A percentile compares a stretch with the other conserved stretches of the same genome.
These are phyloP conservation scores for Grammothele lineata DNA, from an alignment of 768 basidiomycete species.

Conservation along the genomic window DNA sequence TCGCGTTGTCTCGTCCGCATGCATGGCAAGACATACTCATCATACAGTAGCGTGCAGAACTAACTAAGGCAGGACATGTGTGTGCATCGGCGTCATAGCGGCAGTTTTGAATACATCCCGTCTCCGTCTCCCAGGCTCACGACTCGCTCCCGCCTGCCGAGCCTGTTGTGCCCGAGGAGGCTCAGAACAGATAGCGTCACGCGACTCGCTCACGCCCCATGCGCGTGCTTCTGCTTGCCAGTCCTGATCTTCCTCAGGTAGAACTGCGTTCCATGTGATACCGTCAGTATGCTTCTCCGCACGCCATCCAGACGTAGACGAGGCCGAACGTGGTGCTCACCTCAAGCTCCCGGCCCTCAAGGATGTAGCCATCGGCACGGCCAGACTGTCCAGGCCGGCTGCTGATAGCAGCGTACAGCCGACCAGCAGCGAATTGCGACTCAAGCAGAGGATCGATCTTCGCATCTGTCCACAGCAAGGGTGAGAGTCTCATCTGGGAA, in stretches of 20 bases:
- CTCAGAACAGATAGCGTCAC: constrained; percentile 2
- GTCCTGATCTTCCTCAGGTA: constrained; percentile 91
- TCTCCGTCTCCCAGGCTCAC: constrained; percentile 15
- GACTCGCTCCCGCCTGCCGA: constrained; percentile 1
- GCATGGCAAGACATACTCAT: constrained; percentile 22
- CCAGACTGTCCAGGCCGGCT: constrained; percentile 97
- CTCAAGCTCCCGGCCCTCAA: constrained; percentile 99
- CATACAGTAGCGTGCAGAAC: constrained; percentile 22
- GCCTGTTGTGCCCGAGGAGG: not conserved
- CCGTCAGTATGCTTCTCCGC: constrained; percentile 11
- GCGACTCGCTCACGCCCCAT: constrained; percentile 32
- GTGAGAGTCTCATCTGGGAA: not conserved
- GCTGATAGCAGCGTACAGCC: constrained; percentile 89
- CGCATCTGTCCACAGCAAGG: constrained; percentile 48
- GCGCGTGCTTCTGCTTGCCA: constrained; percentile 93
- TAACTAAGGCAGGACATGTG: constrained; percentile 5
- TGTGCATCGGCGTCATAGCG: constrained; percentile 18
- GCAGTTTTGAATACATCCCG: constrained; percentile 19
- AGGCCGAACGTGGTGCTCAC: constrained; percentile 37
- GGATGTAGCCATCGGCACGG: constrained; percentile 93
- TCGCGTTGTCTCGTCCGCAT: no score
- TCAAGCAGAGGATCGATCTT: constrained; percentile 92
- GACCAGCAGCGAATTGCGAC: constrained; percentile 88
- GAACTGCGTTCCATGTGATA: constrained; percentile 51
- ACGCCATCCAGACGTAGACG: not conserved